Evolutionary conservation across 2,329 filamentous ascomycete species (phyloP), one percentile per base, ranked within the genome.

Genomic region (Dothidotthia symphoricarpi): DNA sequence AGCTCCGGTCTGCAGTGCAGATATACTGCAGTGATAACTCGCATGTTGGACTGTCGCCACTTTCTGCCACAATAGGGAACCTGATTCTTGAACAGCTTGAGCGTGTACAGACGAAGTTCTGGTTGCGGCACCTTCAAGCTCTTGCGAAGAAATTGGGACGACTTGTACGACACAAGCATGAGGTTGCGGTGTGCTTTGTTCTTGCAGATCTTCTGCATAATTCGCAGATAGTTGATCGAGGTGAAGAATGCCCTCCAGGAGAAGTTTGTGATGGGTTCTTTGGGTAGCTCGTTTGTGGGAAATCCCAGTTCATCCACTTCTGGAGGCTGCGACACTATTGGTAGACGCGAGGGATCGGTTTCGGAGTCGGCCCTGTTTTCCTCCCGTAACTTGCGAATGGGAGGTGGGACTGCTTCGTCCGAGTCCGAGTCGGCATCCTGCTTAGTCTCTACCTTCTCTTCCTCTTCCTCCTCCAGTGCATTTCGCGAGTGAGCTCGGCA

Each of bases 41-140:
- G 86, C 93, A 98, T 98, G 68, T 98, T 97, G 54, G 83, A 83
- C 71, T 97, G 93, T 11, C 93, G 83, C 93, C 93, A 98, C 71
- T 98, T 98, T 28, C 93, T 84, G 15, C 93, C 91, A 67, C 91
- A 97, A 73, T 95, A 98, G 1, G 93, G 93, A 4, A 98, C 93
- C 68, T 98, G 93, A 44, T 89, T 93, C 69, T 98, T 98, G 82
- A 97, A 97, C 0, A 98, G 78, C 69, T 98, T 98, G 53, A 98
- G 80, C 0, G 93, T 95, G 72, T 97, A 97, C 28, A 95, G 82
- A 5, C 93, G 83, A 27, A 98, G 76, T 57, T 88, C 80, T 2
- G 83, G 84, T 59, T 98, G 88, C 0, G 91, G 91, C 15, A 96
- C 85, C 53, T 93, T 91, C 12, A 98, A 80, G 5, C 86, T 84